Evolutionary conservation across 164 flowering plant species (phyloP), one percentile per base, ranked within the genome.

Genomic region (Vitis amurensis): DNA sequence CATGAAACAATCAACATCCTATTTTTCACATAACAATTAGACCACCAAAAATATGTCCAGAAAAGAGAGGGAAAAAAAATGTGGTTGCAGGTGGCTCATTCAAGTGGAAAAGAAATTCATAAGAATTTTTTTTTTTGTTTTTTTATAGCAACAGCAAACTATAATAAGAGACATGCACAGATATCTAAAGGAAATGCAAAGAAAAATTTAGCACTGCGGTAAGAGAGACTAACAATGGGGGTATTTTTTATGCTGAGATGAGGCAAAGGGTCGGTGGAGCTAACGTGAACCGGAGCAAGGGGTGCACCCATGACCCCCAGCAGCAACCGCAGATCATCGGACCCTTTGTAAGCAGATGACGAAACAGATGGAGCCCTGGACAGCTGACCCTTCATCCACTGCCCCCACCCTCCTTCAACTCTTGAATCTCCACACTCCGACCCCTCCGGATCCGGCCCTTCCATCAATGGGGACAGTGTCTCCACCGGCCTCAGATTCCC

Each of bases 331-430:
- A 93, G 90, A 88, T 93, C 44, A 6, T 31, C 97, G 67, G 98
- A 88, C 71, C 87, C 56, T 51, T 83, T 77, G 57, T 55, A 78
- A 9, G 77, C 73, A 48, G 85, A 75, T 3, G 85, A 68, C 8
- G 90, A 80, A 17, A 82, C 87, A 1, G 93, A 85, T 0, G 94
- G 92, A 5, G 89, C 81, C 47, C 87, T 69, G n/a, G 84, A 86
- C 1, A 85, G 86, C 79, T 87, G 91, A 1, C 92, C 87, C 61
- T 82, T 89, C 89, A 92, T 85, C 98, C 98, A 94, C 29, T 88
- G 84, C 9, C 86, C 91, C 94, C 97, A 91, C 51, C 83, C 68
- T 17, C 85, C 86, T 48, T 87, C 94, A 68, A 69, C 71, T 81
- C 79, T 85, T 27, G 83, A 78, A 61, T 78, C 88, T 0, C 85